These are phyloP conservation scores for Curvularia spicifera DNA, from an alignment of 2,329 filamentous ascomycete genomes.

Conservation along the genomic window DNA sequence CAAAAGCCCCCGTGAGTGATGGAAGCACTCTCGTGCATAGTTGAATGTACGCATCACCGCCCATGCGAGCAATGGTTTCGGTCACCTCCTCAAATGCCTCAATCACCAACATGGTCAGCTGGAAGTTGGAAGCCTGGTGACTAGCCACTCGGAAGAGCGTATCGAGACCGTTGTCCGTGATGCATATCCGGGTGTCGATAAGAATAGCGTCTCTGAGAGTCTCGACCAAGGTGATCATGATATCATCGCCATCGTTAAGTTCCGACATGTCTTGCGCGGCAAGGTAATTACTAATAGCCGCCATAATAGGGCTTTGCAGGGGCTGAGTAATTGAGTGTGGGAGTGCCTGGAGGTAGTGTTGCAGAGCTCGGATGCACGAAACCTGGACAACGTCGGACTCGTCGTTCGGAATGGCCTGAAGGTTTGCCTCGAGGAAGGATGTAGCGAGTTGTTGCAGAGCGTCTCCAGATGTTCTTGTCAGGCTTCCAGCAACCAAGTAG, in stretches of 20 bases:
- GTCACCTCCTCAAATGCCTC: constrained; percentile 93
- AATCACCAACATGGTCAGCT: constrained; percentile 83
- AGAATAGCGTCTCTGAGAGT: constrained; percentile 82
- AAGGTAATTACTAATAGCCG: constrained; percentile 73
- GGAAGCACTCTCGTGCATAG: constrained; percentile 88
- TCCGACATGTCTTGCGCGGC: constrained; percentile 80
- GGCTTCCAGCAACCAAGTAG: constrained; percentile 81
- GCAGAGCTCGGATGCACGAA: constrained; percentile 84
- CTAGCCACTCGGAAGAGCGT: constrained; percentile 88
- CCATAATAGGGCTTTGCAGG: constrained; percentile 67
- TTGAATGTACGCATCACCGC: constrained; percentile 72
- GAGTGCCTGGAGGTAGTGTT: constrained; percentile 67
- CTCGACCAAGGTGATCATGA: constrained; percentile 88
- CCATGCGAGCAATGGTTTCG: constrained; percentile 67
- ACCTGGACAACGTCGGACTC: constrained; percentile 89
- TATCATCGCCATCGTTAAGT: constrained; percentile 85
- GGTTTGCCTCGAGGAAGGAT: constrained; percentile 72
- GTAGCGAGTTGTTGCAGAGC: constrained; percentile 62
- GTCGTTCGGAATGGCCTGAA: constrained; percentile 77
- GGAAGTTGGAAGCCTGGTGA: constrained; percentile 87
- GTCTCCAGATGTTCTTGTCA: constrained; percentile 72
- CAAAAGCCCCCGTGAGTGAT: constrained; percentile 85
- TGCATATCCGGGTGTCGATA: constrained; percentile 75
- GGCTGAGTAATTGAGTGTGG: constrained; percentile 58
- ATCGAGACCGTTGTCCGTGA: constrained; percentile 78